phyloP scores from a whole-genome alignment of 257 asterid genomes.

The Echites panduratus region DNA sequence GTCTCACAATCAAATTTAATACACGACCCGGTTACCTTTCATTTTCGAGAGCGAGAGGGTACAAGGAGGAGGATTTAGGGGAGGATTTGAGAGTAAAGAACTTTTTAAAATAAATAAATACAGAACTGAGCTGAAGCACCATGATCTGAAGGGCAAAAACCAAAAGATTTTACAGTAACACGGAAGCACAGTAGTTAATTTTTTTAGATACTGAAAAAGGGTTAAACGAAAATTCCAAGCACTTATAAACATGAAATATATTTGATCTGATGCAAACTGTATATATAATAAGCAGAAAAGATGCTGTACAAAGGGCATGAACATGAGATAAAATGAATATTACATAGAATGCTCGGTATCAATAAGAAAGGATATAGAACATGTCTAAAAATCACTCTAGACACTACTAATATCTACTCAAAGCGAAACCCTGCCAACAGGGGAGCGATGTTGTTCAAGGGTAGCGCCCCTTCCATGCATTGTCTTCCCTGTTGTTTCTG shows the following conservation, averaged over 20 bases:
- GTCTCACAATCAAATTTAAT: no score
- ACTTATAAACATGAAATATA: not conserved
- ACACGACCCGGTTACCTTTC: no score
- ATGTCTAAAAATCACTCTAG: not conserved
- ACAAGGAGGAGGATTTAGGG: no score
- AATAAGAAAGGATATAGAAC: not conserved
- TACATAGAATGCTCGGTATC: not conserved
- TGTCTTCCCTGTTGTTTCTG: slow-evolving; percentile 79
- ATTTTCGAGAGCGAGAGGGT: no score
- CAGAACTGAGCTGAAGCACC: no score
- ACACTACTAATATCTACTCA: not conserved
- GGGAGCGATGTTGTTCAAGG: slow-evolving; percentile 47
- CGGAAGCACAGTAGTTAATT: no score
- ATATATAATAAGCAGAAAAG: slow-evolving; percentile 1
- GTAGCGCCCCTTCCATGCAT: slow-evolving; percentile 63
- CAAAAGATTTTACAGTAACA: not conserved
- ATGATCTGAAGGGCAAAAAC: no score
- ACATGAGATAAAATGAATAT: not conserved
- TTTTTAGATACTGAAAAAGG: not conserved
- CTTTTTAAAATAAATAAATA: no score
- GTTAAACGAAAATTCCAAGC: not conserved
- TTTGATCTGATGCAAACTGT: not conserved
- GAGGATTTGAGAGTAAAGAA: no score
- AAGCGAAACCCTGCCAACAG: not conserved
- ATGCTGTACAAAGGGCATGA: slow-evolving; percentile 14